Evolutionary conservation across 2,329 filamentous ascomycete species (phyloP), one percentile per base, ranked within the genome.

Genomic region (Aspergillus sp.): DNA sequence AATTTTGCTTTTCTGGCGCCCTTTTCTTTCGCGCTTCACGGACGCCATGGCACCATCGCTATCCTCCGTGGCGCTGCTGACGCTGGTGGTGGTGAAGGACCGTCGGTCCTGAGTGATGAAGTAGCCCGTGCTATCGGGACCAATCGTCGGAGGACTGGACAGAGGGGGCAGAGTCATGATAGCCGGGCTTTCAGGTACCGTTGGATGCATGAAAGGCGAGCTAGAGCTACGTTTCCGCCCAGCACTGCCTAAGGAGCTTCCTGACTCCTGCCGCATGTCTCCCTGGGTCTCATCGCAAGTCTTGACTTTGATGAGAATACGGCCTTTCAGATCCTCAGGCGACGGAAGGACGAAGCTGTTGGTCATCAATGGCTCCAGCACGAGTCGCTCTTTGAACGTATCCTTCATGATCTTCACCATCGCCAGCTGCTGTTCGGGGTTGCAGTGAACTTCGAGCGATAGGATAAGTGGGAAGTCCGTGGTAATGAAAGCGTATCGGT

Each of bases 371-470:
- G 91, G 88, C 61, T 91, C 84, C 0, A 86, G 83, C 11, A 97
- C 79, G 42, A 99, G 82, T 60, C 86, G 85, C n/a, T 87, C 77
- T 23, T 89, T 89, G 69, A 97, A 96, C 9, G 88, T 84, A 25
- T 88, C 86, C 65, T 86, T 88, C 83, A 97, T 96, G 58, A 90
- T 94, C 55, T 88, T 85, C 19, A 91, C 88, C 94, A 99, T 97
- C 42, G 84, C 82, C 17, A 84, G 79, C 71, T 99, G 94, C 68
- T 97, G 94, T 11, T 85, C 78, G 2, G 86, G 76, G 61, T 84
- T 89, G 80, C 94, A 97, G 69, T 97, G 94, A 3, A 97, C 92
- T 71, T 99, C 94, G 13, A 99, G 86, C 1, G 94, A 97, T 57
- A 99, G 86, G 77, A 94, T 96, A 14, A 99, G 79, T 0, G 94